A percentile compares a stretch with the other conserved stretches of the same genome.
These are phyloP conservation scores for Phaeosphaeria sp. DNA, from an alignment of 2,329 filamentous ascomycete species.

Conservation along the genomic window DNA sequence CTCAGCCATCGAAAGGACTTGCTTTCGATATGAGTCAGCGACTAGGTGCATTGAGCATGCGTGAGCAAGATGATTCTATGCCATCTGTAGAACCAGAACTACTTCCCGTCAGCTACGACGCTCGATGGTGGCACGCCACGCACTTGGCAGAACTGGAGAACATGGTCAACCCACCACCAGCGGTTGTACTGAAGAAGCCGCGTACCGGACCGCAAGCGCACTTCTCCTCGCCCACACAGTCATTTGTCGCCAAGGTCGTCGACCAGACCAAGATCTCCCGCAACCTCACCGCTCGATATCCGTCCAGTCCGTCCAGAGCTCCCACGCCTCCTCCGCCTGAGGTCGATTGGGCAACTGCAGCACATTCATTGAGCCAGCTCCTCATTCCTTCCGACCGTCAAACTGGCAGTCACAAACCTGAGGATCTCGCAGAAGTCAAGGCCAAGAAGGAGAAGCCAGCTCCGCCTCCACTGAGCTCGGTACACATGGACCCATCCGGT, in stretches of 20 bases:
- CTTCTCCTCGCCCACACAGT: constrained; percentile 86
- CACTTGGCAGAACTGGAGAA: constrained; percentile 43
- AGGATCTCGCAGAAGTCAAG: constrained; percentile 73
- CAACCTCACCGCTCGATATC: constrained; percentile 61
- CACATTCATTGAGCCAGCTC: constrained; percentile 80
- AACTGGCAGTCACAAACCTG: constrained; percentile 75
- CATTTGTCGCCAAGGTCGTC: constrained; percentile 81
- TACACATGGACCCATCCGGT: constrained; percentile 54
- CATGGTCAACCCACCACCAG: constrained; percentile 39
- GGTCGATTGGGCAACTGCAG: constrained; percentile 84
- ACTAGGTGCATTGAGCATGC: constrained; percentile 52
- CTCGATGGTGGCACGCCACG: constrained; percentile 53
- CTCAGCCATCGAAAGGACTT: constrained; percentile 54
- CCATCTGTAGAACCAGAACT: constrained; percentile 25
- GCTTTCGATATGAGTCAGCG: constrained; percentile 66
- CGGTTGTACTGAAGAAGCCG: constrained; percentile 64
- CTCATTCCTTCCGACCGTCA: constrained; percentile 79
- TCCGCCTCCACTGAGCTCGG: constrained; percentile 38
- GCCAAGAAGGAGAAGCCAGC: constrained; percentile 62
- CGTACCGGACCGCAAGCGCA: constrained; percentile 68
- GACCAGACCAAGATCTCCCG: constrained; percentile 71
- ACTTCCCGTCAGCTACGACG: constrained; percentile 45
- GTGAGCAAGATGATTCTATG: constrained; percentile 26
- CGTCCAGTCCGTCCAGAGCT: constrained; percentile 49
- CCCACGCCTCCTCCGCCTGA: constrained; percentile 77